A percentile compares a stretch with the other conserved stretches of the same genome.
Conservation (phyloP, 2,329 filamentous ascomycete species). For the Pyrenophora graminea region DNA sequence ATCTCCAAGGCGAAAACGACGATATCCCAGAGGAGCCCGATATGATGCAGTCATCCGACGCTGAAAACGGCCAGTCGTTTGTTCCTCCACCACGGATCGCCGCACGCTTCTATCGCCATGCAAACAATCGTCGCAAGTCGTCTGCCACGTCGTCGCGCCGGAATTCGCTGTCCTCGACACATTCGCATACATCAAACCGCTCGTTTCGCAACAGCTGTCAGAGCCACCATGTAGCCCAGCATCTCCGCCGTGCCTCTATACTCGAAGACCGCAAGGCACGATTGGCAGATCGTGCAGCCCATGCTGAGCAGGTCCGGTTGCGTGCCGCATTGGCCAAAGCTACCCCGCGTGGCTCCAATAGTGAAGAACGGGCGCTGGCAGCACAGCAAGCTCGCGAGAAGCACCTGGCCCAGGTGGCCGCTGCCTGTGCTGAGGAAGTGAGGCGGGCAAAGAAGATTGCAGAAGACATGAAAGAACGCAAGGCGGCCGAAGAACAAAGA, state of each 20-base stretch:
- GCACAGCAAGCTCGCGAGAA: conserved; percentile 78
- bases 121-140: conserved; percentile 69
- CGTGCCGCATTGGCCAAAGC: conserved; percentile 76
- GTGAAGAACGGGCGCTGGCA: conserved; percentile 76
- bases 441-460: conserved; percentile 81
- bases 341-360: conserved; percentile 66
- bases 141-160: conserved; percentile 78
- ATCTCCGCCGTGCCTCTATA: conserved; percentile 77
- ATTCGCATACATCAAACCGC: conserved; percentile 70
- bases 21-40: conserved; percentile 50
- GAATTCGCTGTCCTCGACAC: conserved; percentile 77
- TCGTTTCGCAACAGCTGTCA: conserved; percentile 62
- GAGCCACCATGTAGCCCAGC: conserved; percentile 77
- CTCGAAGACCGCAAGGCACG: conserved; percentile 79
- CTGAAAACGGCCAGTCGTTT: conserved; percentile 50
- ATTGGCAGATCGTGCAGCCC: conserved; percentile 76
- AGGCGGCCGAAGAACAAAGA: conserved; percentile 72
- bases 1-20: conserved; percentile 40
- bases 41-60: conserved; percentile 47
- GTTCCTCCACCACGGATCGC: conserved; percentile 76
- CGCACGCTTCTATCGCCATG: conserved; percentile 73
- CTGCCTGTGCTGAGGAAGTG: conserved; percentile 80
- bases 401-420: conserved; percentile 79
- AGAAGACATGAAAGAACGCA: conserved; percentile 78
- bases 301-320: conserved; percentile 80